A percentile compares a stretch with the other conserved stretches of the same genome.
These are phyloP conservation scores for Aspergillus hortae DNA, from an alignment of 2,329 filamentous ascomycete genomes.

Conservation along the genomic window DNA sequence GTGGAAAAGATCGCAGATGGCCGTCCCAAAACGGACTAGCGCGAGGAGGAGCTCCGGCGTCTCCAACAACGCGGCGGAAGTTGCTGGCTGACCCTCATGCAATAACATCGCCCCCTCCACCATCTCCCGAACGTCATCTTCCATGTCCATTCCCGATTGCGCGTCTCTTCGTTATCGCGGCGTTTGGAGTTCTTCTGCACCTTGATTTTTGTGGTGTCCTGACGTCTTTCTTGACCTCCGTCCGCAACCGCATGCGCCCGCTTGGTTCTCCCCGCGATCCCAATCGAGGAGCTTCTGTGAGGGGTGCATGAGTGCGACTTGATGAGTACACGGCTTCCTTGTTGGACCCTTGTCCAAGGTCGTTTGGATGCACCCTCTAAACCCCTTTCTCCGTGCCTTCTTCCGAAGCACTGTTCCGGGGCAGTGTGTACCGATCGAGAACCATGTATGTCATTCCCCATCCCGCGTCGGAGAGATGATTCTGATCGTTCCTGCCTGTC, in stretches of 20 bases:
- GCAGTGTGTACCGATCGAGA: slow-evolving; percentile 87
- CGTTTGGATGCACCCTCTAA: slow-evolving; percentile 92
- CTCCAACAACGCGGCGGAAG: slow-evolving; percentile 18
- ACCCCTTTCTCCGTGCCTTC: slow-evolving; percentile 97
- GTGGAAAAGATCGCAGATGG: no score
- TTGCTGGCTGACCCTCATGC: slow-evolving; percentile 12
- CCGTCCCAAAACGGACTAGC: slow-evolving; percentile 28
- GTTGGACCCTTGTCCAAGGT: slow-evolving; percentile 39
- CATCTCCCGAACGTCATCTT: not conserved
- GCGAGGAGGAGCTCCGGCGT: slow-evolving; percentile 22
- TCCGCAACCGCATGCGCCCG: slow-evolving; percentile 26
- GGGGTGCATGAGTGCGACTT: slow-evolving; percentile 29
- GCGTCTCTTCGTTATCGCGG: not conserved
- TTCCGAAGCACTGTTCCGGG: slow-evolving; percentile 90
- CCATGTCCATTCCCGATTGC: not conserved
- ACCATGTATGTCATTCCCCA: slow-evolving; percentile 58
- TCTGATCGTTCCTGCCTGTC: slow-evolving; percentile 2
- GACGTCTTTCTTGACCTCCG: slow-evolving; percentile 2
- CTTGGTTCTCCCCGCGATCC: slow-evolving; percentile 21
- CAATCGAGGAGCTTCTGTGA: slow-evolving; percentile 16
- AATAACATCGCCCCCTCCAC: slow-evolving; percentile 4
- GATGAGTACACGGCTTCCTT: slow-evolving; percentile 33
- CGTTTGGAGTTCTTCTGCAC: not conserved
- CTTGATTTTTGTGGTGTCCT: not conserved
- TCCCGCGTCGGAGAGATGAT: slow-evolving; percentile 3